Percentiles rank a stretch among this genome's conserved stretches.
These are phyloP conservation scores for Blastobotrys buckinghamii DNA, from an alignment of 1,139 yeast species.

Conservation along the genomic window DNA sequence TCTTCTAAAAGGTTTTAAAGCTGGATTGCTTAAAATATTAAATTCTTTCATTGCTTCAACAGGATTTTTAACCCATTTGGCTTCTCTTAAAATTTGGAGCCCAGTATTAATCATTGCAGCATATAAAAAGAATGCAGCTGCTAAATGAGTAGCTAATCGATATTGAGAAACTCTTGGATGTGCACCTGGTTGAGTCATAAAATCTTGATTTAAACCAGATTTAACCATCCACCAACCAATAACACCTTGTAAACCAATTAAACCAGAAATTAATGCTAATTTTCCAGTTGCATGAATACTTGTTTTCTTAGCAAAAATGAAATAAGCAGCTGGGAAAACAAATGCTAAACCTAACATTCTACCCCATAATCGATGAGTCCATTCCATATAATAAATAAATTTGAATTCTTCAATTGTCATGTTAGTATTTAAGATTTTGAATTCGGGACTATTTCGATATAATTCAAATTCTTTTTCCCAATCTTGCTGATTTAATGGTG, in stretches of 20 bases:
- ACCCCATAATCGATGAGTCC: constrained; percentile 94
- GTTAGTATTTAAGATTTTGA: constrained; percentile 79
- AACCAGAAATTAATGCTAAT: constrained; percentile 62
- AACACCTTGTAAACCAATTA: constrained; percentile 88
- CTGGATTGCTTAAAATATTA: constrained; percentile 52
- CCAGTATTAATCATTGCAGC: constrained; percentile 91
- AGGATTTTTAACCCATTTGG: constrained; percentile 61
- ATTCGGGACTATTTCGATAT: constrained; percentile 86
- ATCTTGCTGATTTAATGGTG: constrained; percentile 71
- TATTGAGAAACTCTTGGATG: constrained; percentile 94
- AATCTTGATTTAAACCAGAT: constrained; percentile 83
- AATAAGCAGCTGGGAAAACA: constrained; percentile 79
- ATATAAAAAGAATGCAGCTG: constrained; percentile 86
- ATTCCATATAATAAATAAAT: constrained; percentile 94
- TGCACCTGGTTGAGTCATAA: constrained; percentile 71
- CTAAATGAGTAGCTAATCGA: constrained; percentile 87
- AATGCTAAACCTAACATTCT: constrained; percentile 81
- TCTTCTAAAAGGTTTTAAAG: constrained; percentile 51
- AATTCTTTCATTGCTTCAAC: constrained; percentile 44
- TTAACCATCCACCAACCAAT: constrained; percentile 99
- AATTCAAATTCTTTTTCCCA: constrained; percentile 84
- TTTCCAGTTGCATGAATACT: constrained; percentile 63
- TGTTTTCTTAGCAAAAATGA: constrained; percentile 61
- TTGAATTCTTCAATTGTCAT: constrained; percentile 90
- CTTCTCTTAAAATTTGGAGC: constrained; percentile 71